Conservation (phyloP, 352 stramenopile species). For the Globisporangium spiculum region DNA sequence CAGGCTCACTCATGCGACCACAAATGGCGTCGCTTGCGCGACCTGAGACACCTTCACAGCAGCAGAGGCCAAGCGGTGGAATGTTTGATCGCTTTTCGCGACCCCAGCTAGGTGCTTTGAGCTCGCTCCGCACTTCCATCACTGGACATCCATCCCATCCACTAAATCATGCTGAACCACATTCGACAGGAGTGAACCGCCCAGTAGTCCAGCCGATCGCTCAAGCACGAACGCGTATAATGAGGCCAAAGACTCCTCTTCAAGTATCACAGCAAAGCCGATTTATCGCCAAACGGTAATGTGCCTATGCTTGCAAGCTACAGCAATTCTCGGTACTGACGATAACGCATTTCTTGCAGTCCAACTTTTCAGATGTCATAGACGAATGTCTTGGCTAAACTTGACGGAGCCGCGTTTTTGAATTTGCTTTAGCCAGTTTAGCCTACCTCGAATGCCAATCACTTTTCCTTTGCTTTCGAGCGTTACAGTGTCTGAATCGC, state of each 20-base stretch:
- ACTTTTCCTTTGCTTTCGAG: background rate
- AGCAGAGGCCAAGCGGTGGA: slow-evolving; percentile 44
- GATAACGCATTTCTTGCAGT: background rate
- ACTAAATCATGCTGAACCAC: slow-evolving; percentile 8
- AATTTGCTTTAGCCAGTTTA: background rate
- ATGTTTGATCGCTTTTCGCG: slow-evolving; percentile 67
- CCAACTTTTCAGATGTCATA: slow-evolving; percentile 21
- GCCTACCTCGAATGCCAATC: background rate
- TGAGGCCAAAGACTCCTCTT: slow-evolving; percentile 71
- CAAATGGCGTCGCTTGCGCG: slow-evolving; percentile 23
- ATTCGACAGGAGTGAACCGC: slow-evolving; percentile 21
- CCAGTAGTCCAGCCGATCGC: slow-evolving; percentile 40
- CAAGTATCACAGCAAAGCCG: slow-evolving; percentile 55
- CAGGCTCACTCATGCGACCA: slow-evolving; percentile 21
- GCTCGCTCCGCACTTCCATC: background rate
- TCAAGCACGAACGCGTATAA: slow-evolving; percentile 42
- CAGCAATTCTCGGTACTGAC: background rate
- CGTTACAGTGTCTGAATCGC: background rate
- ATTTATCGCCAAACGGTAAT: slow-evolving; percentile 63
- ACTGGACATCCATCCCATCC: background rate
- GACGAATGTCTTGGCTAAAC: background rate
- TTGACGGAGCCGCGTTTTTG: background rate
- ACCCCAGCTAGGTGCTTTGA: slow-evolving; percentile 45
- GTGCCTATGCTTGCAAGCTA: background rate
- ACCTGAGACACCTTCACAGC: slow-evolving; percentile 37